Evolutionary conservation across 2,329 filamentous ascomycete genomes (phyloP), one percentile per base, ranked within the genome.

Genomic region (Lomentospora prolificans): DNA sequence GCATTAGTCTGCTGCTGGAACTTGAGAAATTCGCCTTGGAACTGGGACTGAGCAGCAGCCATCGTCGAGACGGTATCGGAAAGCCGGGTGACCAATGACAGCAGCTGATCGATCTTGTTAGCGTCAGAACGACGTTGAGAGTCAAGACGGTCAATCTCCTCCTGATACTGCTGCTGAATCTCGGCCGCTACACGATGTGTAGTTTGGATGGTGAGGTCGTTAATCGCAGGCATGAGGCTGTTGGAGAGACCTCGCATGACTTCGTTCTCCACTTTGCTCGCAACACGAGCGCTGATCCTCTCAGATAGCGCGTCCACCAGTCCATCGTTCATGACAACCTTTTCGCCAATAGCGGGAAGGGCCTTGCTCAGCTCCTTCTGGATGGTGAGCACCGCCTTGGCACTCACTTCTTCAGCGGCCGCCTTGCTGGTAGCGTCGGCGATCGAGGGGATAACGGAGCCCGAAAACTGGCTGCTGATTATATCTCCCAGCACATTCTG

Each of bases 401-500:
- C 82, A 56, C 82, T 79, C 24, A 97, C 75, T 65, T 89, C 84
- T 59, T 87, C 85, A 55, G 86, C 80, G 27, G 96, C 77, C 3
- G 85, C 79, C 59, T 82, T 80, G 48, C 81, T 77, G 12, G 88
- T 83, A 44, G 85, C 76, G 53, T 84, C 79, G 41, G 84, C 80
- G 57, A 97, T 74, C 30, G 84, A 77, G 9, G 94, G 92, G 54
- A 96, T 75, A 48, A 96, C 82, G 12, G 84, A 78, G 56, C 84
- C 78, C 59, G 89, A 81, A 61, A 96, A 89, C 67, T 87, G 87
- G 51, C 84, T 79, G 50, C 82, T 81, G 53, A 96, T 85, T 61
- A 95, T 88, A 58, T 83, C 84, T 58, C 84, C 78, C 36, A 96
- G 78, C 22, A 89, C 88, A 63, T 87, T 85, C 68, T 85, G 78